phyloP scores from a whole-genome alignment of 2,329 filamentous ascomycete species.

The Pseudogymnoascus sp. region DNA sequence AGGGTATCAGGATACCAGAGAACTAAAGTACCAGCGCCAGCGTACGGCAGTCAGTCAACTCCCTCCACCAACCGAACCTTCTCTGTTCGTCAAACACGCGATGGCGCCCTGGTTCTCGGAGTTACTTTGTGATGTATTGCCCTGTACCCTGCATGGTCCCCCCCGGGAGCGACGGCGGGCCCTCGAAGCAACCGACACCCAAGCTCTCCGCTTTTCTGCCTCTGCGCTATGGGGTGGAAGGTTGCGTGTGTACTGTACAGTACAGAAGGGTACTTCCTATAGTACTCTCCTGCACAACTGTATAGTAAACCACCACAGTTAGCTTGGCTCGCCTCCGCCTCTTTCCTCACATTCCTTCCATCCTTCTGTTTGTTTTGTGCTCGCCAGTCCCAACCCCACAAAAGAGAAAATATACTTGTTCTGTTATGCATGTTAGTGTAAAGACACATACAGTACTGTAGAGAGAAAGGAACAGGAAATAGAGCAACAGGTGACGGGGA shows the following conservation, averaged over 20 bases:
- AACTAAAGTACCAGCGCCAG: neutral
- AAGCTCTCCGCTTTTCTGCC: constrained; percentile 5
- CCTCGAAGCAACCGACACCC: neutral
- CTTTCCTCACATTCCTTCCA: neutral
- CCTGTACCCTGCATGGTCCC: neutral
- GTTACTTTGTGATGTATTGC: constrained; percentile 4
- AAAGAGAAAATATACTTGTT: neutral
- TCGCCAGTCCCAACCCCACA: neutral
- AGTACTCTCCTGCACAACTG: neutral
- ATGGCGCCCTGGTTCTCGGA: neutral
- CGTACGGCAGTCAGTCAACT: neutral
- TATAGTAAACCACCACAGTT: neutral
- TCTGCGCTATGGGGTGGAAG: neutral
- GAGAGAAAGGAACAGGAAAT: neutral
- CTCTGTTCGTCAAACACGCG: neutral
- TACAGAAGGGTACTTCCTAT: neutral
- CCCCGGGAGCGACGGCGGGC: neutral
- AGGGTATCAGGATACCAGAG: neutral
- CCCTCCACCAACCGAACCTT: neutral
- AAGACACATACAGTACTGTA: neutral
- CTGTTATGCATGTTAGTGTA: neutral
- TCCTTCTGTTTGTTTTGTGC: neutral
- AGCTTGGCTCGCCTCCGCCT: neutral
- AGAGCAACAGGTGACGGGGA: neutral
- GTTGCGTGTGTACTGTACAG: neutral